These are phyloP conservation scores for Didymella lethalis DNA, from an alignment of 2,329 filamentous ascomycete species.

Conservation along the genomic window DNA sequence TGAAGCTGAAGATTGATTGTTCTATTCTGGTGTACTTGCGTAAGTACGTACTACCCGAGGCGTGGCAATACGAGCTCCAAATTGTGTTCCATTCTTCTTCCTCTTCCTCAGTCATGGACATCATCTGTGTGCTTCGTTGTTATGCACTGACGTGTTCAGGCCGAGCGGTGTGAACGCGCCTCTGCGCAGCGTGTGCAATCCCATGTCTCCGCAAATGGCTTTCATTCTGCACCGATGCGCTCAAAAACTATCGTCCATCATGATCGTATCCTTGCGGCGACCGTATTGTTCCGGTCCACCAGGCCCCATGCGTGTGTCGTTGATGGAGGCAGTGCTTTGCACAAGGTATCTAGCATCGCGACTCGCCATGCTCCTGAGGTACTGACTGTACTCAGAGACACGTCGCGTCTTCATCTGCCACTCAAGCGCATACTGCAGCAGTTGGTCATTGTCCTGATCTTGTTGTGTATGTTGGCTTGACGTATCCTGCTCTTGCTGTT, in stretches of 20 bases:
- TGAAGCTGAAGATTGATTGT: constrained; percentile 1
- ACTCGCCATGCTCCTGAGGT: constrained; percentile 31
- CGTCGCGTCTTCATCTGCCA: constrained; percentile 33
- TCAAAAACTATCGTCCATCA: constrained; percentile 6
- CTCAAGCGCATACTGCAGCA: constrained; percentile 18
- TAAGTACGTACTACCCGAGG: neutral
- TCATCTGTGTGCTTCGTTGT: neutral
- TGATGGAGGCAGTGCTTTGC: constrained; percentile 6
- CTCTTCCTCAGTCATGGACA: neutral
- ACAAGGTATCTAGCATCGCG: constrained; percentile 18
- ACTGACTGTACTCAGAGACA: constrained; percentile 31
- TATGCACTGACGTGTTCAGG: neutral
- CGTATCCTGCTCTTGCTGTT: neutral
- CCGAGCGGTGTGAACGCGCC: neutral
- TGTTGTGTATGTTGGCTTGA: neutral
- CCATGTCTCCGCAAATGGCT: neutral
- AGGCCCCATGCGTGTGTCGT: neutral
- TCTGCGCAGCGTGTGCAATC: neutral
- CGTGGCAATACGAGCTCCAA: neutral
- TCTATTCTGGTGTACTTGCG: neutral
- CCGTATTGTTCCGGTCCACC: neutral
- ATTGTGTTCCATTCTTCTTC: neutral
- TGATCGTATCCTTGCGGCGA: neutral
- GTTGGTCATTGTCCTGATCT: constrained; percentile 3
- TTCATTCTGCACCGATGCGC: neutral